Evolutionary conservation across 192 early-diverging fungal genomes (phyloP), one percentile per base, ranked within the genome.

Genomic region (Mortierella antarctica): DNA sequence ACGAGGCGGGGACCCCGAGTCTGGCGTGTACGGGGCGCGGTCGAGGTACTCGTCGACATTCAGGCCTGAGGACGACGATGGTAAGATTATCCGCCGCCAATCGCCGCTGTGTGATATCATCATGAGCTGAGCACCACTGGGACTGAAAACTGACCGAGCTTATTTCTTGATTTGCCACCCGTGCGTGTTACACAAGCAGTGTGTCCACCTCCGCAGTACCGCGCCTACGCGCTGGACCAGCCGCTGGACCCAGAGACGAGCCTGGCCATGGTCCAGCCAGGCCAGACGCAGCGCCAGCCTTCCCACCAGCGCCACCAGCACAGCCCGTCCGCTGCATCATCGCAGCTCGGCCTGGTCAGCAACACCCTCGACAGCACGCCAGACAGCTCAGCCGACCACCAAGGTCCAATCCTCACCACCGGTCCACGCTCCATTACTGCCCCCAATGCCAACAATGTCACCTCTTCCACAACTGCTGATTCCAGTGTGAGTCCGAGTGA

Each of bases 221-320:
- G 51, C 20, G 41, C 75, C 0, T 71, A 79, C 39, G 66, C 71
- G 57, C 31, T 71, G 44, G 75, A 79, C 20, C 68, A 70, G 46
- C 75, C 75, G 21, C 49, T 57, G 7, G 75, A 79, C 14, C 13
- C 57, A 8, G 63, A 60, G 40, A 20, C 68, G 6, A 31, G 31
- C 31, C 31, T 31, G 31, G 42, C 44, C 21, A 41, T 78, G 15
- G 57, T 71, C 2, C 52, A 60, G 57, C 75, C 68, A 1, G 61
- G 60, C 41, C 39, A 58, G n/a, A 31, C 3, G 31, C 31, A 31
- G 31, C 1, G 31, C 31, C 31, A 31, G 31, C 31, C 31, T 31
- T 1, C 31, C 31, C 31, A 31, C 31, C 31, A 31, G 31, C 31
- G 31, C 3, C 57, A 45, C 0, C 63, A 57, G 9, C 68, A 67